phyloP scores from a whole-genome alignment of 2,329 filamentous ascomycete genomes.

The Neopestalotiopsis sp. region DNA sequence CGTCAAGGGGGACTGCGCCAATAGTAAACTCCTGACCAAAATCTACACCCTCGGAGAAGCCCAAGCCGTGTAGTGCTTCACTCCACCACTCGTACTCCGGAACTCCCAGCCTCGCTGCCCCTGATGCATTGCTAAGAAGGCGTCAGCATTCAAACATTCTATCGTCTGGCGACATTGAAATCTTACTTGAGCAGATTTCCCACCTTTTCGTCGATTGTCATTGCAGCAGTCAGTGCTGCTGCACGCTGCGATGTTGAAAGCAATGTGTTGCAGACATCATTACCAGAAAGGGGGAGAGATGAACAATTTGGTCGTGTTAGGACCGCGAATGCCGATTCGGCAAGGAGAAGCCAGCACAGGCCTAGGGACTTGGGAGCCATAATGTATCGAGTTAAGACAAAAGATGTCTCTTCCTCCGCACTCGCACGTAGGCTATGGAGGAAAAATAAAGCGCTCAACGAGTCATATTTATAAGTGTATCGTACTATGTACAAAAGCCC shows the following conservation, averaged over 20 bases:
- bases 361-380: not conserved
- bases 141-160: not conserved
- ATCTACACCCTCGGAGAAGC: slow-evolving; percentile 50
- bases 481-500: too few species aligned
- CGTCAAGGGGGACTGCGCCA: slow-evolving; percentile 11
- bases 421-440: too few species aligned
- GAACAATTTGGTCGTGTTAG: not conserved
- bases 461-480: too few species aligned
- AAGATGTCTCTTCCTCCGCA: too few species aligned
- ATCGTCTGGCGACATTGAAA: not conserved
- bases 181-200: not conserved
- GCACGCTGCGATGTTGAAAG: not conserved
- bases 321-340: not conserved
- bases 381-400: not conserved
- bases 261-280: not conserved
- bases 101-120: slow-evolving; percentile 60
- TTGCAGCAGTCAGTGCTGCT: not conserved
- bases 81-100: slow-evolving; percentile 64
- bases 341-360: not conserved
- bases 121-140: slow-evolving; percentile 38
- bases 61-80: slow-evolving; percentile 67
- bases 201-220: not conserved
- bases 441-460: too few species aligned
- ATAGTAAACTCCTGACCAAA: slow-evolving; percentile 21
- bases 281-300: not conserved